These are phyloP conservation scores for Tricholoma sp. DNA, from an alignment of 768 basidiomycete species.

Conservation along the genomic window DNA sequence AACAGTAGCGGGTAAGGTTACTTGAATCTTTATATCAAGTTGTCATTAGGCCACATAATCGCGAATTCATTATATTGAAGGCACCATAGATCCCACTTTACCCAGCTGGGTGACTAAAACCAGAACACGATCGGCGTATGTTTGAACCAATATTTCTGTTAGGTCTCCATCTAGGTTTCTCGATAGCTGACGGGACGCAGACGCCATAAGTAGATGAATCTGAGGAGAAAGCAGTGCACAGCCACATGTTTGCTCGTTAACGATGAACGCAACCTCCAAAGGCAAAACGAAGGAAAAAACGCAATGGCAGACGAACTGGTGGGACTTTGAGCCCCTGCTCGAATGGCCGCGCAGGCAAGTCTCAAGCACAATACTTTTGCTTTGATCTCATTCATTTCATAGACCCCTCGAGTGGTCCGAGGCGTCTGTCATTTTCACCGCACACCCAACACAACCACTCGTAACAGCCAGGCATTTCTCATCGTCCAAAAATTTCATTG, in stretches of 20 bases:
- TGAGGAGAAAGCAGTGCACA: slow-evolving; percentile 4
- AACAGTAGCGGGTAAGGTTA: slow-evolving; percentile 60
- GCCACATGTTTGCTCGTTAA: slow-evolving; percentile 2
- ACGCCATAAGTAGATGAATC: not conserved
- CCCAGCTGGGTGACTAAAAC: slow-evolving; percentile 89
- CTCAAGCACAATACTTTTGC: not conserved
- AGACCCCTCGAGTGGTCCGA: slow-evolving; percentile 73
- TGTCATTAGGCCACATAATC: slow-evolving; percentile 3
- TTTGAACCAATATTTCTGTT: slow-evolving; percentile 77
- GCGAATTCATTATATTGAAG: slow-evolving; percentile 8
- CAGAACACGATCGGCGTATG: slow-evolving; percentile 73
- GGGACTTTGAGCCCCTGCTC: slow-evolving; percentile 62
- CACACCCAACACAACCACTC: slow-evolving; percentile 58
- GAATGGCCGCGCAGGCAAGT: slow-evolving; percentile 53
- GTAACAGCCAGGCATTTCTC: slow-evolving; percentile 65
- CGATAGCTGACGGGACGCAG: slow-evolving; percentile 46
- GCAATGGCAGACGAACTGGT: slow-evolving; percentile 66
- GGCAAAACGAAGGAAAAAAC: slow-evolving; percentile 48
- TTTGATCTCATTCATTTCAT: slow-evolving; percentile 1
- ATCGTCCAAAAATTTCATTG: slow-evolving; percentile 57
- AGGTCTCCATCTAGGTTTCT: slow-evolving; percentile 47
- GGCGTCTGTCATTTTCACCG: slow-evolving; percentile 63
- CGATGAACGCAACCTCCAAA: slow-evolving; percentile 36
- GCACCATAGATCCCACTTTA: slow-evolving; percentile 85
- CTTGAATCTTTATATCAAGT: slow-evolving; percentile 61